Base-by-base conservation (phyloP, 2,329 filamentous ascomycete species). In the Orbilia blumenaviensis region DNA sequence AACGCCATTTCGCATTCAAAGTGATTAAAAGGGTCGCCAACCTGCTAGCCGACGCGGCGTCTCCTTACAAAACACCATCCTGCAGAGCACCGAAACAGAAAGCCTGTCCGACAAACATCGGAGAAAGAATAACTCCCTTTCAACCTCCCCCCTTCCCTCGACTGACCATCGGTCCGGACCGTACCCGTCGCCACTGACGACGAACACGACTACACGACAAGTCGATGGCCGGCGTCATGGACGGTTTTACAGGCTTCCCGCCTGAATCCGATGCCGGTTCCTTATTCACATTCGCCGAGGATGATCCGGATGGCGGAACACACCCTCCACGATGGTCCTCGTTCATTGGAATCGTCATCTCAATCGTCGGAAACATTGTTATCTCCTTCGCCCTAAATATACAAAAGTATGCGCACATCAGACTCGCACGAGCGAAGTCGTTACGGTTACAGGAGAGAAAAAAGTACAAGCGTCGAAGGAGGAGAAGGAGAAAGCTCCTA, bases 311-410 rank as follows among this genome's bases (percentile, higher is more conserved):
- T 60, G 71, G 63, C 56, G 54, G 48, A 62, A 66, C 63, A 9
- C 46, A 67, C 41, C 63, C 72, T 44, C 64, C 72, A 25, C 85
- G 90, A 82, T 98, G 94, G 94, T 96, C 93, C 52, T 96, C 93
- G 25, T 86, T 98, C 64, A 98, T 99, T 81, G 95, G 95, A 80
- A 97, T 99, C 81, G 84, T 94, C 64, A 96, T 94, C 1, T 94
- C 95, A 60, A 96, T 99, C 81, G 87, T 91, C 61, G 95, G 95
- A 67, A 99, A 99, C 81, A 86, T 97, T 34, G 87, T 99, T 63
- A 98, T 99, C 79, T 96, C 94, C 0, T 89, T 99, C 78, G 95
- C 95, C 10, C 88, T 99, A 77, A 99, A 99, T 82, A 94, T 96
- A 58, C 95, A 99, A 83, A 89, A 95, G 78, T 98, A 98, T 82